Conservation (phyloP, 2,329 filamentous ascomycete genomes). For the Cladophialophora chaetospira region DNA sequence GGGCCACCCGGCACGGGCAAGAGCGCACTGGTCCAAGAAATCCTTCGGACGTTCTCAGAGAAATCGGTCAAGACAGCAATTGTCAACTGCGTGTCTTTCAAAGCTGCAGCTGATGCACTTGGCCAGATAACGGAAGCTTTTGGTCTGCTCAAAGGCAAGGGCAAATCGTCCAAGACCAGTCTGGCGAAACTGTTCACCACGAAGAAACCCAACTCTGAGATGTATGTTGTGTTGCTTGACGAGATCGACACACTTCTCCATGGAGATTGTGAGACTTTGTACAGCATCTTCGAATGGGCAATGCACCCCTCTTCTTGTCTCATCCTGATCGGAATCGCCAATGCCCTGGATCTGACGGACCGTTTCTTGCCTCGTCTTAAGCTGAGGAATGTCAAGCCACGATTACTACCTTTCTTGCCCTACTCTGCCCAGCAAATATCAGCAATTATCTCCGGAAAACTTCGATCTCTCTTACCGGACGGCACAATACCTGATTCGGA, state of each 20-base stretch:
- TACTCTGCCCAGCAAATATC: conserved; percentile 89
- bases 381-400: conserved; percentile 85
- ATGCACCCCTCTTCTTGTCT: conserved; percentile 77
- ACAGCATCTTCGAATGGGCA: conserved; percentile 96
- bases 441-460: conserved; percentile 78
- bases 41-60: conserved; percentile 63
- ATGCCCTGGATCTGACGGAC: conserved; percentile 92
- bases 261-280: conserved; percentile 83
- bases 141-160: conserved; percentile 62
- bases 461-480: conserved; percentile 70
- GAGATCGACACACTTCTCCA: conserved; percentile 94
- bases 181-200: conserved; percentile 71
- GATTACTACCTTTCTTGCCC: conserved; percentile 86
- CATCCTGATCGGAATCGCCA: conserved; percentile 88
- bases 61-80: conserved; percentile 68
- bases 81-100: conserved; percentile 97
- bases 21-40: conserved; percentile 85
- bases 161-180: conserved; percentile 67
- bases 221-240: conserved; percentile 85
- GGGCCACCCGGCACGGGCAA: conserved; percentile 96
- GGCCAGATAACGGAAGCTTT: conserved; percentile 73
- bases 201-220: conserved; percentile 55
- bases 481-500: conserved; percentile 54
- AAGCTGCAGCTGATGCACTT: conserved; percentile 83
- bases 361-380: conserved; percentile 92